Conservation (phyloP, 1,284 basidiomycete genomes). For the Cryptococcus neoformans region DNA sequence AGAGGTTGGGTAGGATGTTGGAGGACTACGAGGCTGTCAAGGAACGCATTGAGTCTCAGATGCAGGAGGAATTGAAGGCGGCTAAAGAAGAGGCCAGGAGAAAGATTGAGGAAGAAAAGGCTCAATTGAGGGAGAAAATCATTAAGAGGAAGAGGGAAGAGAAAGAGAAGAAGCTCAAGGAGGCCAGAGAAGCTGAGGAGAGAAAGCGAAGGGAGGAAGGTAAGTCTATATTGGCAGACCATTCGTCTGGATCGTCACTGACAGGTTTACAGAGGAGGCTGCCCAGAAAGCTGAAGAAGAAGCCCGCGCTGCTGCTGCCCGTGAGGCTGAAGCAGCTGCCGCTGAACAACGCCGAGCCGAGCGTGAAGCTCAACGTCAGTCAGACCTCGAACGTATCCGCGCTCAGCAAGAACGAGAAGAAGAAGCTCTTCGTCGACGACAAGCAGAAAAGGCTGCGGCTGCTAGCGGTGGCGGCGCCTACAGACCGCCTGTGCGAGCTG, state of each 20-base stretch:
- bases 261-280: slow-evolving; percentile 53
- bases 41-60: slow-evolving; percentile 61
- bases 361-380: slow-evolving; percentile 66
- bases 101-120: slow-evolving; percentile 85
- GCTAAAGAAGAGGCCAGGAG: slow-evolving; percentile 60
- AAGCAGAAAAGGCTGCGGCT: not conserved
- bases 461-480: not conserved
- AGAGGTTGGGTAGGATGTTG: slow-evolving; percentile 69
- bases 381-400: slow-evolving; percentile 58
- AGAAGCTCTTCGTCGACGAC: slow-evolving; percentile 63
- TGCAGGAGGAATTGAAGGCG: slow-evolving; percentile 67
- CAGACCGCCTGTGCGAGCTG: not conserved
- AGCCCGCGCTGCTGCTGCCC: slow-evolving; percentile 39
- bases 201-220: slow-evolving; percentile 51
- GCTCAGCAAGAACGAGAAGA: slow-evolving; percentile 71
- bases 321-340: slow-evolving; percentile 42
- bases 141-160: slow-evolving; percentile 51
- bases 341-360: slow-evolving; percentile 28
- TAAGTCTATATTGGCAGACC: slow-evolving; percentile 29
- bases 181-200: slow-evolving; percentile 57
- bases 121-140: slow-evolving; percentile 61
- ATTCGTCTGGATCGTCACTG: slow-evolving; percentile 4
- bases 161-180: slow-evolving; percentile 59
- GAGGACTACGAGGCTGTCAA: slow-evolving; percentile 67
- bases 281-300: slow-evolving; percentile 42